phyloP scores from a whole-genome alignment of 305 asterid species.

The Salvia sclarea region DNA sequence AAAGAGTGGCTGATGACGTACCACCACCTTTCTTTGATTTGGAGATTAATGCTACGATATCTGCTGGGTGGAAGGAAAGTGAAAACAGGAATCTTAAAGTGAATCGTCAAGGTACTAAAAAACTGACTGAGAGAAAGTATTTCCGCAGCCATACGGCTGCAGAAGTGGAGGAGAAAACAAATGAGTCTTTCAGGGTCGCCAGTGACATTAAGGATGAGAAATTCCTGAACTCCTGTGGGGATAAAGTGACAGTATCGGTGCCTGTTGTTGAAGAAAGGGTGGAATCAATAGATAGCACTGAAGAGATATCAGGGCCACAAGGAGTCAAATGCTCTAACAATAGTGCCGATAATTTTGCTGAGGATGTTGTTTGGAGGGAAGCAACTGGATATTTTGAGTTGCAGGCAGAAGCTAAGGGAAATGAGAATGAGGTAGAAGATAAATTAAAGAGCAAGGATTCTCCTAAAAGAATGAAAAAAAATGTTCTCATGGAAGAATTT shows the following conservation, averaged over 20 bases:
- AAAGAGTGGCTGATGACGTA: conserved; percentile 43
- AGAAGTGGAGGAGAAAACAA: conserved; percentile 42
- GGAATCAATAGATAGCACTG: conserved; percentile 28
- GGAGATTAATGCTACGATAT: conserved; percentile 52
- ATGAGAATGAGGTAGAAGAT: conserved; percentile 33
- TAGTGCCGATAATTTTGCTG: conserved; percentile 35
- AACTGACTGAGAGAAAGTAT: conserved; percentile 42
- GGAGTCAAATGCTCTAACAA: conserved; percentile 32
- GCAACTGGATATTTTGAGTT: conserved; percentile 44
- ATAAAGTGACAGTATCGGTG: conserved; percentile 28
- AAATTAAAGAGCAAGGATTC: conserved; percentile 21
- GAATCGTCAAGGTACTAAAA: conserved; percentile 42
- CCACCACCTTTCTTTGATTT: conserved; percentile 47
- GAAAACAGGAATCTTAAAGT: conserved; percentile 43
- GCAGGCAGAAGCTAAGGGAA: conserved; percentile 30
- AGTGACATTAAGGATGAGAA: conserved; percentile 30
- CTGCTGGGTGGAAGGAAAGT: conserved; percentile 38
- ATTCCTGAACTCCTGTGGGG: conserved; percentile 27
- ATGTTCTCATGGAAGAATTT: conserved; percentile 40
- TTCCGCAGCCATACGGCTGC: conserved; percentile 31
- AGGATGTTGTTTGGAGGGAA: conserved; percentile 47
- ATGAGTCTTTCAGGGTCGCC: conserved; percentile 23
- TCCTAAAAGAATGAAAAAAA: conserved; percentile 29
- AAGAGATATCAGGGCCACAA: conserved; percentile 35
- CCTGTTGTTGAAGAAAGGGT: conserved; percentile 41